These are phyloP conservation scores for Pseudodiploospora longispora DNA, from an alignment of 2,329 filamentous ascomycete genomes.

Conservation along the genomic window DNA sequence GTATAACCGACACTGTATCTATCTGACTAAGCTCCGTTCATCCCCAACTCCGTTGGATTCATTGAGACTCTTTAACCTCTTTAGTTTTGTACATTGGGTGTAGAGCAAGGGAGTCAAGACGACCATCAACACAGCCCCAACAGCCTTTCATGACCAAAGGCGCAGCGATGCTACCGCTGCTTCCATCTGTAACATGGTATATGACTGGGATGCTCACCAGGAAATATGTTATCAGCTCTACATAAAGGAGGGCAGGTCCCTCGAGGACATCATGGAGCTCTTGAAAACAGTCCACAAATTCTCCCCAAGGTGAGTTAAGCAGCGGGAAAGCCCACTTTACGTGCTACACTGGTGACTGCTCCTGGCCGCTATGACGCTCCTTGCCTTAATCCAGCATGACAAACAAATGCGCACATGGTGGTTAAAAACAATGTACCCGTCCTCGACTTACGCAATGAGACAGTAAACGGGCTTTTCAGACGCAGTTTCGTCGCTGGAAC, in stretches of 20 bases:
- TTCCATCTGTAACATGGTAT: conserved; percentile 30
- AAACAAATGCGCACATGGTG: no score
- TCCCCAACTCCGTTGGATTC: neutral
- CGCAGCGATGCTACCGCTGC: conserved; percentile 11
- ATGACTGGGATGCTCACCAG: conserved; percentile 38
- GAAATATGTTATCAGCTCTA: conserved; percentile 53
- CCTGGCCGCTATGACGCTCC: neutral
- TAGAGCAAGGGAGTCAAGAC: conserved; percentile 4
- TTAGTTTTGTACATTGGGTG: no score
- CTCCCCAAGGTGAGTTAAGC: conserved; percentile 57
- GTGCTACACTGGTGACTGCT: conserved; percentile 4
- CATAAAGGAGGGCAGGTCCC: conserved; percentile 63
- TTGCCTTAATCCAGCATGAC: neutral
- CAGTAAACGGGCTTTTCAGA: conserved; percentile 70
- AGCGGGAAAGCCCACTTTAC: conserved; percentile 10
- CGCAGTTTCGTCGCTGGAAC: conserved; percentile 69
- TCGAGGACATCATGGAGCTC: conserved; percentile 68
- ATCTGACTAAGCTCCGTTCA: neutral
- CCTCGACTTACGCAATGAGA: conserved; percentile 11
- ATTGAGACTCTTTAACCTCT: neutral
- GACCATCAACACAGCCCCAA: conserved; percentile 22
- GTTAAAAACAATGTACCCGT: neutral
- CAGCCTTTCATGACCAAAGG: conserved; percentile 2
- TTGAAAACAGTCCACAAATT: conserved; percentile 59
- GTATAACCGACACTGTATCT: neutral